phyloP scores from a whole-genome alignment of 345 rosid species.

The sweet orange (Citrus sinensis) region DNA sequence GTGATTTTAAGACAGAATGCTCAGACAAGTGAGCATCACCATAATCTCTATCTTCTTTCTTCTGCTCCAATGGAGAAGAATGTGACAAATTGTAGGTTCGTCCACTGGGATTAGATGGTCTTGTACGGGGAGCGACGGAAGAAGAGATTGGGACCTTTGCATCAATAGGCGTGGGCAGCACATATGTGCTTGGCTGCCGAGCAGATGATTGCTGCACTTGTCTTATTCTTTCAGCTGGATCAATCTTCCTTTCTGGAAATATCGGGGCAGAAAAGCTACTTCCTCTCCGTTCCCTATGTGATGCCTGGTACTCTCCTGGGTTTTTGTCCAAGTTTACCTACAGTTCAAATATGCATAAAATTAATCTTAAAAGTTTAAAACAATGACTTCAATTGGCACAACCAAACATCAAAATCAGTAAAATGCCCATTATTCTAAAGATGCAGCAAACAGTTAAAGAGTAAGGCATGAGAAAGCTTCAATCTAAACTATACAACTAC shows the following conservation, averaged over 20 bases:
- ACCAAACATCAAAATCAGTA: neutral
- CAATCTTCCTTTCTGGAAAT: constrained; percentile 65
- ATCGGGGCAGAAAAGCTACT: constrained; percentile 90
- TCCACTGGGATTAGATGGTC: constrained; percentile 39
- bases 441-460: neutral
- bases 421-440: neutral
- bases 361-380: neutral
- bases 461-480: neutral
- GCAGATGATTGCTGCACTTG: constrained; percentile 39
- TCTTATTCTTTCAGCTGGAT: constrained; percentile 56
- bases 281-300: constrained; percentile 42
- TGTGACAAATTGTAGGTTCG: constrained; percentile 53
- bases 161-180: constrained; percentile 79
- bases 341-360: constrained; percentile 17
- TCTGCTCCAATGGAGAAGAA: constrained; percentile 88
- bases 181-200: constrained; percentile 55
- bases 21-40: constrained; percentile 32
- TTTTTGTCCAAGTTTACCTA: constrained; percentile 52
- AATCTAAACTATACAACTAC: neutral
- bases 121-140: constrained; percentile 38
- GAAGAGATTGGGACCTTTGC: constrained; percentile 41
- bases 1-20: constrained; percentile 19
- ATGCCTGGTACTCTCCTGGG: constrained; percentile 40
- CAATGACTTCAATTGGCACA: neutral
- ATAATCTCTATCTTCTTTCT: constrained; percentile 43